Percentiles rank a stretch among this genome's conserved stretches.
phyloP scores from a whole-genome alignment of 1,284 basidiomycete species.

The Boletus albobrunnescens region DNA sequence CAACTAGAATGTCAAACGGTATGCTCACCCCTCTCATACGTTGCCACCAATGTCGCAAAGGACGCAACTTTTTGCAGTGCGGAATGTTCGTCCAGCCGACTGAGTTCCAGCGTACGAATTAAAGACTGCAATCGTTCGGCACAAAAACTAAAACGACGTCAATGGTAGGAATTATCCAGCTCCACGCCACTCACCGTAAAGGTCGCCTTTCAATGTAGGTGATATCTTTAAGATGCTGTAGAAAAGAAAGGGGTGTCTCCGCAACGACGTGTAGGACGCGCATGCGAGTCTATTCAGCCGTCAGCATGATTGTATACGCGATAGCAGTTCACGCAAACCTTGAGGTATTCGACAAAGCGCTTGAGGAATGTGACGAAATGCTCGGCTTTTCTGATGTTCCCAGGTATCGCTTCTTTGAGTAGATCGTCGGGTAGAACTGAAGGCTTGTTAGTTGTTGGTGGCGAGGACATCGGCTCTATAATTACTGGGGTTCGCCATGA shows the following conservation, averaged over 20 bases:
- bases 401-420: constrained; percentile 92
- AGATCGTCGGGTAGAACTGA: constrained; percentile 92
- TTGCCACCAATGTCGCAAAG: constrained; percentile 96
- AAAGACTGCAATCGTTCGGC: constrained; percentile 93
- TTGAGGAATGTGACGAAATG: constrained; percentile 99
- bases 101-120: constrained; percentile 90
- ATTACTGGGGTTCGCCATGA: constrained; percentile 87
- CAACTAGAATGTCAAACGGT: background rate
- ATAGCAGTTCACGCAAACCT: constrained; percentile 48
- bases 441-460: constrained; percentile 3
- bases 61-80: constrained; percentile 93
- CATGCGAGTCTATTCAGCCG: constrained; percentile 80
- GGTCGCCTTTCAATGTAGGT: constrained; percentile 97
- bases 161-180: background rate
- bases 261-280: constrained; percentile 98
- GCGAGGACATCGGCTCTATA: background rate
- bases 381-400: constrained; percentile 97
- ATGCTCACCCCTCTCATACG: constrained; percentile 88
- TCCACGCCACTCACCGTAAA: constrained; percentile 57
- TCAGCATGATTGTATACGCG: constrained; percentile 14
- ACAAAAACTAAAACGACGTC: constrained; percentile 69
- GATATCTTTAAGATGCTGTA: constrained; percentile 98
- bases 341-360: constrained; percentile 97
- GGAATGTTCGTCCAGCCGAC: constrained; percentile 86
- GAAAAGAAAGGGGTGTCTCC: constrained; percentile 97